A percentile compares a stretch with the other conserved stretches of the same genome.
phyloP scores from a whole-genome alignment of 192 early-diverging fungal genomes.

The Thamnidium elegans region DNA sequence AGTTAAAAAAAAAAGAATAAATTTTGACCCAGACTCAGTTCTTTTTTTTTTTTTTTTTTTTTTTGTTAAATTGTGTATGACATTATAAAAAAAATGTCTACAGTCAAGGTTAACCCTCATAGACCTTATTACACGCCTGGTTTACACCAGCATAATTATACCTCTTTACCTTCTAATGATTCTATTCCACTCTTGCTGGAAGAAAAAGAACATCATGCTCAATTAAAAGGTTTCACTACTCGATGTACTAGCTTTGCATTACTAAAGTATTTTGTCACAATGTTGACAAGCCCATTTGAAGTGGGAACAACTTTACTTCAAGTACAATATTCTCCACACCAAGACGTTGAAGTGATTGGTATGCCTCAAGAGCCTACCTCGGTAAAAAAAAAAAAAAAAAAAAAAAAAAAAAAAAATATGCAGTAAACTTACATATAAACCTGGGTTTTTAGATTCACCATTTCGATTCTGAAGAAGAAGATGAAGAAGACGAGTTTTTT shows the following conservation, averaged over 20 bases:
- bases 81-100: slow-evolving; percentile 5
- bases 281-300: slow-evolving; percentile 57
- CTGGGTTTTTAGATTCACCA: neutral
- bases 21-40: neutral
- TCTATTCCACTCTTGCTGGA: slow-evolving; percentile 6
- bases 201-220: neutral
- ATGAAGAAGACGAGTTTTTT: slow-evolving; percentile 23
- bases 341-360: slow-evolving; percentile 41
- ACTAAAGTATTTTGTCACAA: slow-evolving; percentile 50
- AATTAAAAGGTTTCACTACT: slow-evolving; percentile 20
- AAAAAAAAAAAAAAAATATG: too few species aligned
- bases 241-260: slow-evolving; percentile 49
- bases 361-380: slow-evolving; percentile 24
- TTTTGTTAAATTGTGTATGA: neutral
- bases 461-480: slow-evolving; percentile 22
- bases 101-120: slow-evolving; percentile 22
- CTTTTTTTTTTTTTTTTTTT: neutral
- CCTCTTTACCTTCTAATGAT: slow-evolving; percentile 30
- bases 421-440: too few species aligned
- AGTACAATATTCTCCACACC: slow-evolving; percentile 55
- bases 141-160: slow-evolving; percentile 30
- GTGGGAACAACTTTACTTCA: slow-evolving; percentile 63
- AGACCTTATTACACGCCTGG: slow-evolving; percentile 36
- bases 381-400: too few species aligned
- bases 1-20: neutral